Evolutionary conservation across 2,329 filamentous ascomycete species (phyloP), one percentile per base, ranked within the genome.

Genomic region (Hypoxylon sp.): DNA sequence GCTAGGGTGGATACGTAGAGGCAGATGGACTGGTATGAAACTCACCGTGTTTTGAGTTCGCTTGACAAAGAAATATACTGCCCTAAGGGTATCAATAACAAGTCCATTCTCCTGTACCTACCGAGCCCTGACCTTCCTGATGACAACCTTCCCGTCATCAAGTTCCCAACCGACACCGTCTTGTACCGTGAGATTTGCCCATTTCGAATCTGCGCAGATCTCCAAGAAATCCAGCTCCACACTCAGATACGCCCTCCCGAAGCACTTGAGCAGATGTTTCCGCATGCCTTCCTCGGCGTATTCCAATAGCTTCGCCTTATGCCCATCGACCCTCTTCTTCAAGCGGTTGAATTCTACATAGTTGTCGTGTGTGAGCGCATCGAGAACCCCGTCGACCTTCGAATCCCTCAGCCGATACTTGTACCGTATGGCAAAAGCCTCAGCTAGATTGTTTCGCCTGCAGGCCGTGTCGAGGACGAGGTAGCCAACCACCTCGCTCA

Each of bases 391-490:
- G 74, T 93, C 90, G 0, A 98, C 85, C 59, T 90, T 88, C n/a
- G 85, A 78, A 76, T 94, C 93, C 51, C 83, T 83, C 62, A 94
- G 86, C 6, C 79, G 79, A 79, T 92, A 92, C 25, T 81, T 78
- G 57, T 87, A 82, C 61, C 90, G 88, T 61, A 94, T 82, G 2
- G 87, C 84, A 76, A 91, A 93, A 1, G 95, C 96, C 61, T 91
- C 89, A 1, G 87, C 85, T 27, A 97, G 82, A 72, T 97, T 89
- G 11, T 88, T 86, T 72, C 95, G 90, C 25, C 96, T 90, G 78
- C 96, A 98, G 5, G 94, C 94, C 44, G 94, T 88, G 81, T 99
- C 96, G 27, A 99, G 87, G 54, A 98, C 89, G 27, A 94, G 85
- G 76, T 97, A 97, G 33, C 89, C 88, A 2, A 90, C 88, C 57